Conservation (phyloP, 2,329 filamentous ascomycete species). For the Stagonosporopsis chrysanthemi region DNA sequence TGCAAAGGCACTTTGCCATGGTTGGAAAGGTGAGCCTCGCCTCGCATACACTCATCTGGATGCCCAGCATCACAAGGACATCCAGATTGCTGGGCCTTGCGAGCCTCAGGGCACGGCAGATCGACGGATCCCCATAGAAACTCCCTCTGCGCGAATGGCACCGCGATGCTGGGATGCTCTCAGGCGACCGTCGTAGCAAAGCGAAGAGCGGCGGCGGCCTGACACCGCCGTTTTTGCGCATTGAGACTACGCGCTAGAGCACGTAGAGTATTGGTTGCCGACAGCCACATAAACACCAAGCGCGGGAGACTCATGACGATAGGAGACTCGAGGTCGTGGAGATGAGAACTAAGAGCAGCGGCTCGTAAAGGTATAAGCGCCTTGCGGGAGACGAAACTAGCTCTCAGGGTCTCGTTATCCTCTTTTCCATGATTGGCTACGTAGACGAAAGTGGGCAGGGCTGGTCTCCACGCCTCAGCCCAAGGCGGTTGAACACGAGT, state of each 20-base stretch:
- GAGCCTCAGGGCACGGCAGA: constrained; percentile 7
- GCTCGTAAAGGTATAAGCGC: constrained; percentile 3
- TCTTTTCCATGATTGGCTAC: not conserved
- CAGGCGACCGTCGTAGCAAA: not conserved
- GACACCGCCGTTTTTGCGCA: not conserved
- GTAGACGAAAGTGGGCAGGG: constrained; percentile 2
- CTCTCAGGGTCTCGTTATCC: constrained; percentile 3
- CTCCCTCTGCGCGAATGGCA: not conserved
- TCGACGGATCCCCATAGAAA: constrained; percentile 4
- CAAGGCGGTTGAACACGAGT: constrained; percentile 11
- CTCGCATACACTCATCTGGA: constrained; percentile 5
- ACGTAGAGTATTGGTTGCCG: not conserved
- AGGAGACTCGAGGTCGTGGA: constrained; percentile 5
- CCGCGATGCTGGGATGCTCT: not conserved
- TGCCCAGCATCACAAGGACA: constrained; percentile 2
- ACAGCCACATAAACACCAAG: not conserved
- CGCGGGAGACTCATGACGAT: not conserved
- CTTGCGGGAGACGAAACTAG: constrained; percentile 3
- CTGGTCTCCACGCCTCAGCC: constrained; percentile 2
- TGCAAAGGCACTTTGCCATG: constrained; percentile 1
- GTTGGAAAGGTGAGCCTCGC: not conserved
- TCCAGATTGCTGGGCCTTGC: constrained; percentile 12
- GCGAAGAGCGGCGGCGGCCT: constrained; percentile 3
- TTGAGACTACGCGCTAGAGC: not conserved
- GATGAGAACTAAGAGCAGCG: constrained; percentile 2